A percentile compares a stretch with the other conserved stretches of the same genome.
phyloP scores from a whole-genome alignment of 23 red algal species.

The Gracilaria vermiculophylla region DNA sequence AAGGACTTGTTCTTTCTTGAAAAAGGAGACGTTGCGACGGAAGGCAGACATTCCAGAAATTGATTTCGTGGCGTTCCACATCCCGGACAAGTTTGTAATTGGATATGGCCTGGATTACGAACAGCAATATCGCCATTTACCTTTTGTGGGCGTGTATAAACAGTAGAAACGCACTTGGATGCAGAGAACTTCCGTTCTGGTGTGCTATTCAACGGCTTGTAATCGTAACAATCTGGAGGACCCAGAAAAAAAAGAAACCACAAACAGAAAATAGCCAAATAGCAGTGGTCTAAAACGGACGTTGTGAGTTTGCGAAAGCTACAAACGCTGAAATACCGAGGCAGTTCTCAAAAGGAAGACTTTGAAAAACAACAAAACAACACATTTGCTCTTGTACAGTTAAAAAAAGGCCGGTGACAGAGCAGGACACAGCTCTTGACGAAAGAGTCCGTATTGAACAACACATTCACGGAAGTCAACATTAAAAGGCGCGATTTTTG shows the following conservation, averaged over 20 bases:
- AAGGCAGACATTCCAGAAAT: constrained; percentile 52
- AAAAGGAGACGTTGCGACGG: constrained; percentile 76
- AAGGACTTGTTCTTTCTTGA: constrained; percentile 71
- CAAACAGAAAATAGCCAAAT: not conserved
- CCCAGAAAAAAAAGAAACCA: not conserved
- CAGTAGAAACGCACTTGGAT: constrained; percentile 8
- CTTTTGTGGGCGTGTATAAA: constrained; percentile 92
- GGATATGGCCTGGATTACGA: constrained; percentile 95
- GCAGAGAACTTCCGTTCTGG: not conserved
- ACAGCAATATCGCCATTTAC: constrained; percentile 83
- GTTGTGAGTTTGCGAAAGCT: not conserved
- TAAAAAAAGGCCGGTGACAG: not conserved
- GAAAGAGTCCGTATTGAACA: too few species aligned
- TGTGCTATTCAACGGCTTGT: not conserved
- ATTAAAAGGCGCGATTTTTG: too few species aligned
- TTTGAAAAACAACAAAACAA: not conserved
- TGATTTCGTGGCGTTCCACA: constrained; percentile 85
- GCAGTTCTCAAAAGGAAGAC: not conserved
- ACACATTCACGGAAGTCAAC: too few species aligned
- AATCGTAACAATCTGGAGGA: not conserved
- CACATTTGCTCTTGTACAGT: not conserved
- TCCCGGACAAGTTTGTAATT: constrained; percentile 92
- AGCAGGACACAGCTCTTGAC: not conserved
- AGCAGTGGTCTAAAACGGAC: not conserved
- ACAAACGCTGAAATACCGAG: not conserved